Percentiles rank a stretch among this genome's conserved stretches.
These are phyloP conservation scores for Drosera capensis DNA, from an alignment of 148 eudicot species.

Conservation along the genomic window DNA sequence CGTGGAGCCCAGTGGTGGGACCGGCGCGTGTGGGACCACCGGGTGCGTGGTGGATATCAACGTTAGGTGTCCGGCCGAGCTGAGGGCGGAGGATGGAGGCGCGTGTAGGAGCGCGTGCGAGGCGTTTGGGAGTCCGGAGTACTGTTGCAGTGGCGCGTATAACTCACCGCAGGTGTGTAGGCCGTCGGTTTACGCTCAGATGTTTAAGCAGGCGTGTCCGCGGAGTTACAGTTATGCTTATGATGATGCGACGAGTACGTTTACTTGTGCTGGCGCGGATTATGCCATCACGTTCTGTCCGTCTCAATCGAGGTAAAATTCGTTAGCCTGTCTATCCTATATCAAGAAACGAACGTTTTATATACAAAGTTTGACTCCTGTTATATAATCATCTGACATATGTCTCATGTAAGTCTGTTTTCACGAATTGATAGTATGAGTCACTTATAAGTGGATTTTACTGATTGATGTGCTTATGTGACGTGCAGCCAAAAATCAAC, in stretches of 20 bases:
- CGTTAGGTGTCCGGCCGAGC: constrained; percentile 35
- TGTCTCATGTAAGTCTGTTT: neutral
- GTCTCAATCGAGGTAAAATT: neutral
- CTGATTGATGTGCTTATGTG: neutral
- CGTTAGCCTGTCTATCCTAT: neutral
- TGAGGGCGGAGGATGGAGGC: constrained; percentile 28
- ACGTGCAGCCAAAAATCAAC: constrained; percentile 14
- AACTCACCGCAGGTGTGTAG: constrained; percentile 31
- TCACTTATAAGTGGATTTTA: neutral
- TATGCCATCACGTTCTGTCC: constrained; percentile 57
- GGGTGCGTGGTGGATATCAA: constrained; percentile 46
- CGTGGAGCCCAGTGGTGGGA: constrained; percentile 28
- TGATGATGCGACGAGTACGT: constrained; percentile 60
- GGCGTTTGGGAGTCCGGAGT: constrained; percentile 44
- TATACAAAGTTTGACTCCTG: neutral
- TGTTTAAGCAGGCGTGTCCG: constrained; percentile 54
- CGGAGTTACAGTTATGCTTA: constrained; percentile 58
- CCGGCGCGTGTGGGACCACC: constrained; percentile 37
- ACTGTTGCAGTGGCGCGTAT: constrained; percentile 45
- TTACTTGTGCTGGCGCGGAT: constrained; percentile 42
- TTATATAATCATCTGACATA: neutral
- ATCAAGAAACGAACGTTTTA: no score
- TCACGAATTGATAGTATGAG: neutral
- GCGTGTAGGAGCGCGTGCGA: constrained; percentile 65
- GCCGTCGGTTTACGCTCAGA: constrained; percentile 41